Base-by-base conservation (phyloP, 1,284 basidiomycete genomes). In the Mycena sp. region DNA sequence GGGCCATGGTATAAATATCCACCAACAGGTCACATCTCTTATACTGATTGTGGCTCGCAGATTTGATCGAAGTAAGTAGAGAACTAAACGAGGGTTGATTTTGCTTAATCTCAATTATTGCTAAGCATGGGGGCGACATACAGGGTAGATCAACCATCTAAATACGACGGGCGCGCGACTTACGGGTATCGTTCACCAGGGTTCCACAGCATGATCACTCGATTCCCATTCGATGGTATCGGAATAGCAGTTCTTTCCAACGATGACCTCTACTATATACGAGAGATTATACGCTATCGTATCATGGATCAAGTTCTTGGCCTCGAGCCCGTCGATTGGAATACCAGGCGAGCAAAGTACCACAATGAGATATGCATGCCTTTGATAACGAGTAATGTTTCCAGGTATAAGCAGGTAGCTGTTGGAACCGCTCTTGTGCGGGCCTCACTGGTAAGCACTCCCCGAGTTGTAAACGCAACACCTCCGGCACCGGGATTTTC, bases 261-360 rank as follows among this genome's bases (percentile, higher is more conserved):
- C 54, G 71, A 73, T 44, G 67, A 72, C 38, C 40, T 61, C 2
- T 58, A 41, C 19, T 69, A 68, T 23, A 38, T n/a, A 2, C 17
- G 50, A 9, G 61, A 69, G 11, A 58, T 67, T 25, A 69, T 73
- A 56, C 52, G 70, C 38, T 70, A 67, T 38, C 67, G 69, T 17
- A 44, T 73, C 45, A 55, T 67, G 10, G 71, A 73, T 41, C 45
- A 61, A 58, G 59, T 63, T 14, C 62, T 73, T n/a, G 67, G 57
- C 4, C 53, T 73, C 14, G 64, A 70, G 12, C 67, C 69, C 17
- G 55, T 71, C n/a, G 68, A 73, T 44, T 73, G 71, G 71, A 64
- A 70, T 40, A 56, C 54, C 17, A 58, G 65, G 70, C 65, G 56
- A 4, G 23, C 38, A n/a, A n/a, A n/a, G n/a, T 7, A 1, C 26